Base-by-base conservation (phyloP, 2,329 filamentous ascomycete species). In the Aureobasidium leucospermi region DNA sequence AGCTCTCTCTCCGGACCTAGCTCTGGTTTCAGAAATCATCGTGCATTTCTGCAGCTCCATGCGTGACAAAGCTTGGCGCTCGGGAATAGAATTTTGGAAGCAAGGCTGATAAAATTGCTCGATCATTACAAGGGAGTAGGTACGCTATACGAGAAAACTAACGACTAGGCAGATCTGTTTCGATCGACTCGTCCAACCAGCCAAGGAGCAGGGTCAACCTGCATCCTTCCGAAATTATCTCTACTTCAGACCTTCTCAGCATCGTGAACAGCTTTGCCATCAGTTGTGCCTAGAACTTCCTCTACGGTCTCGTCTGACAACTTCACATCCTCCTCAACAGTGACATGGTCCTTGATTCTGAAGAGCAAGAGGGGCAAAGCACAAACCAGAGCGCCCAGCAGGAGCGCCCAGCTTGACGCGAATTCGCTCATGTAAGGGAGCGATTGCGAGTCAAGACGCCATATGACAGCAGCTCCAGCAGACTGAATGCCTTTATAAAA, bases 401-500 rank as follows among this genome's bases (percentile, higher is more conserved):
- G 81, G 2, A 95, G 78, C 56, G 78, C 89, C 91, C 91, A 96
- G 75, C 85, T 85, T 43, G 79, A 79, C 6, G 79, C 88, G 66
- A 95, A 93, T 66, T 91, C 83, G 65, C 79, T 81, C 77, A 87
- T 85, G 75, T 83, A 95, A 0, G 85, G 76, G 34, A 81, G 80
- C 38, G 82, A 75, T 36, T 80, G 60, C 29, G 79, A 79, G 68
- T 94, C 89, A 58, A 94, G 72, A 29, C 84, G 81, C 85, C 84
- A 89, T 67, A 84, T 88, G 67, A 92, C 82, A 61, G 88, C 90
- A 3, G 86, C 85, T 66, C 90, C 90, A 16, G 89, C 89, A n/a
- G 89, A 93, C 73, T 96, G 90, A 64, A 96, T 88, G 53, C 87
- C 87, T 77, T 94, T 94, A 82, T 94, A 94, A 78, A 89, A 92